Evolutionary conservation across 2,329 filamentous ascomycete species (phyloP).

Genomic region (Rutstroemia sp.): DNA sequence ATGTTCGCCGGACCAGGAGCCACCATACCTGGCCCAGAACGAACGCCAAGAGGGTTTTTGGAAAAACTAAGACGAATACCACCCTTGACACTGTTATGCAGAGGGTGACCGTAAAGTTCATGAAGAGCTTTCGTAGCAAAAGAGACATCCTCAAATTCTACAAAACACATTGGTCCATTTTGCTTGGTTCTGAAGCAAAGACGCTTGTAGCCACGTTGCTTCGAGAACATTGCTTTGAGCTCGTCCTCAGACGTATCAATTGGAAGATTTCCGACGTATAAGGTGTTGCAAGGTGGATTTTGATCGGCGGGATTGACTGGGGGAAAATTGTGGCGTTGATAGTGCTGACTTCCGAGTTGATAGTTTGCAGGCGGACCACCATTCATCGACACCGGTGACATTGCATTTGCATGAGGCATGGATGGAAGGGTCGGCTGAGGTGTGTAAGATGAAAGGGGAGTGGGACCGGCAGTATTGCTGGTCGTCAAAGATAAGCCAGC

Average conservation of each 20-base stretch:
- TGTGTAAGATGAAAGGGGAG: conserved; percentile 19
- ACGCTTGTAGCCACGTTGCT: conserved; percentile 89
- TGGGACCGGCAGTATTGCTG: conserved; percentile 37
- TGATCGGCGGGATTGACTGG: conserved; percentile 91
- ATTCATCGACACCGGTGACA: conserved; percentile 50
- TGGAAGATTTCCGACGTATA: conserved; percentile 96
- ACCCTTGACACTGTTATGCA: conserved; percentile 90
- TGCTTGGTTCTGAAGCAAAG: conserved; percentile 92
- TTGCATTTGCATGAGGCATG: conserved; percentile 34
- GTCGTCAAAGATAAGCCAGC: conserved; percentile 65
- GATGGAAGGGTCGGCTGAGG: conserved; percentile 18
- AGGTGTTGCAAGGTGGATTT: conserved; percentile 94
- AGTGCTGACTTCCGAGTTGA: conserved; percentile 49
- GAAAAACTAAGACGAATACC: conserved; percentile 95
- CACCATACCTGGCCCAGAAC: conserved; percentile 56
- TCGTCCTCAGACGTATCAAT: conserved; percentile 92
- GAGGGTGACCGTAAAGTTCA: conserved; percentile 77
- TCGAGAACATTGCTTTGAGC: conserved; percentile 86
- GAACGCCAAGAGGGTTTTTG: conserved; percentile 91
- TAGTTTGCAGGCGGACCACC: conserved; percentile 39
- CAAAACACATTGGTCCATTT: conserved; percentile 97
- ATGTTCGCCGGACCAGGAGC: conserved; percentile 35
- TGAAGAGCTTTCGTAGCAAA: conserved; percentile 87
- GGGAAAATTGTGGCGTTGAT: conserved; percentile 62
- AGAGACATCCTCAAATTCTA: conserved; percentile 91